Evolutionary conservation across 192 early-diverging fungal species (phyloP), one percentile per base, ranked within the genome.

Genomic region (Mortierella antarctica): DNA sequence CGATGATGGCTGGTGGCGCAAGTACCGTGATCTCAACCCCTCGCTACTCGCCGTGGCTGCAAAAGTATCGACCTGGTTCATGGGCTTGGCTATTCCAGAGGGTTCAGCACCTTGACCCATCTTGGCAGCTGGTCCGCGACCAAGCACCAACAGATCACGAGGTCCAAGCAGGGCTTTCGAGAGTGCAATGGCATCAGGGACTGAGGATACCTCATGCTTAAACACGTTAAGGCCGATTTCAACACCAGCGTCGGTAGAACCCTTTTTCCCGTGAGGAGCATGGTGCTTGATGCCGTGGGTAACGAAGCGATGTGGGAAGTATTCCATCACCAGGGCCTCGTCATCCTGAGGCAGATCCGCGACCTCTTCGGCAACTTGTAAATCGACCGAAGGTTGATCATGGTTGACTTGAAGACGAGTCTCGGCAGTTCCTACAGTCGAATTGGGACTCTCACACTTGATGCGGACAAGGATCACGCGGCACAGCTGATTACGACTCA

Each of bases 91-190:
- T 31, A 3, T 31, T 31, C 31, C 31, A 11, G 40, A 44, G 5
- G 52, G 50, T 7, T 79, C 77, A 4, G 52, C 42, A 20, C 65
- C 10, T 12, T 80, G 60, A 11, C 75, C 78, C 48, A 47, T 1
- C 15, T 69, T 80, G 58, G 11, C 39, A 15, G 68, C 64, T 14
- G 49, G 57, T 23, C 77, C 76, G n/a, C 83, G 79, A 17, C 88
- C 88, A 11, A 89, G 49, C 0, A 90, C 82, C 13, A 90, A 55
- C 21, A 88, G 70, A 70, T 90, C 89, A 46, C 86, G 78, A 18
- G 83, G 53, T 6, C 81, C 71, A 41, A 88, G 74, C 9, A 76
- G 17, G 9, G 67, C 57, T 39, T 73, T 85, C 10, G 74, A 69
- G 11, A 77, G 64, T 0, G 71, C 67, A 45, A 88, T 67, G 10